Evolutionary conservation across 1,284 basidiomycete genomes (phyloP).

Genomic region (Rhodotorula sp.): DNA sequence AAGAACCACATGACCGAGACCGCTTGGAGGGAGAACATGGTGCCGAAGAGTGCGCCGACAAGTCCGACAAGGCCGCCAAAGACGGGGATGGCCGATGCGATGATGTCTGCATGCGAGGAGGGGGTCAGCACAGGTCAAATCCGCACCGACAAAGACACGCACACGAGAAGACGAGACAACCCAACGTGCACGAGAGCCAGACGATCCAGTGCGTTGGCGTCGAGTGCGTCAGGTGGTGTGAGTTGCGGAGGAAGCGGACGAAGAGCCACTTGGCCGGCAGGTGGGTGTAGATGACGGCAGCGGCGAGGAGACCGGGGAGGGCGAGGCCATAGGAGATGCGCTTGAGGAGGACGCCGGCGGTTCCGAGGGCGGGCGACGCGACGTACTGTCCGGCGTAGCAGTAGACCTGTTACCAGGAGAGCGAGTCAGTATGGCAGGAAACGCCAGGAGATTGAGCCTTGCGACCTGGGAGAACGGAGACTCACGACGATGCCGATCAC

Average conservation of each 20-base stretch:
- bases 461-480: neutral
- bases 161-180: slow-evolving; percentile 53
- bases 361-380: slow-evolving; percentile 50
- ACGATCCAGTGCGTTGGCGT: slow-evolving; percentile 61
- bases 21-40: slow-evolving; percentile 16
- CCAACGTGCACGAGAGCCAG: slow-evolving; percentile 58
- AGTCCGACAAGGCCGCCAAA: slow-evolving; percentile 21
- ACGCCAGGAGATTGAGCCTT: no score
- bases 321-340: slow-evolving; percentile 49
- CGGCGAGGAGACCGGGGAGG: slow-evolving; percentile 43
- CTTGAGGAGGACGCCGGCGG: slow-evolving; percentile 51
- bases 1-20: slow-evolving; percentile 31
- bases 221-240: slow-evolving; percentile 62
- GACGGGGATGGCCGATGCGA: slow-evolving; percentile 52
- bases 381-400: slow-evolving; percentile 43
- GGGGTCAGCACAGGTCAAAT: no score
- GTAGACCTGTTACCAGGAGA: neutral
- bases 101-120: no score
- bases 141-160: no score
- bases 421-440: no score
- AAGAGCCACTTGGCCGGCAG: slow-evolving; percentile 59
- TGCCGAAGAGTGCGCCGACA: slow-evolving; percentile 27
- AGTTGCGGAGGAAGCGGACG: slow-evolving; percentile 60
- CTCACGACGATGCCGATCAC: slow-evolving; percentile 36
- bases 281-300: slow-evolving; percentile 55